phyloP scores from a whole-genome alignment of 306 rosid species.

The Oemleria cerasiformis region DNA sequence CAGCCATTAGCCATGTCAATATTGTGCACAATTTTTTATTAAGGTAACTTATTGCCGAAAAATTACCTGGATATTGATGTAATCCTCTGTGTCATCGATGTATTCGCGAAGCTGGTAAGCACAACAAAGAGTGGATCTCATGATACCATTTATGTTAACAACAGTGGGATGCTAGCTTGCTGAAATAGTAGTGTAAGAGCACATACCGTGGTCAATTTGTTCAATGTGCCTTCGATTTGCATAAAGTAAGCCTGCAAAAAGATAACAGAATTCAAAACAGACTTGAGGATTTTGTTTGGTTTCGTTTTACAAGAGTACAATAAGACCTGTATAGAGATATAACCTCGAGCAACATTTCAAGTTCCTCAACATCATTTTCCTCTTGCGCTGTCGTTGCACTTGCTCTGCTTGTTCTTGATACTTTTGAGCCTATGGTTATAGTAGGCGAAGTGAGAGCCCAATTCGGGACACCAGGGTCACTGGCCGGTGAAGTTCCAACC shows the following conservation, averaged over 20 bases:
- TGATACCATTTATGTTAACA: neutral
- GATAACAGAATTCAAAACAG: conserved; percentile 13
- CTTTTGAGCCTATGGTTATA: conserved; percentile 43
- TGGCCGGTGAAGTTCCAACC: conserved; percentile 41
- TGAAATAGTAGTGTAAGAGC: neutral
- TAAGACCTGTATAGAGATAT: conserved; percentile 5
- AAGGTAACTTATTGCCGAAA: neutral
- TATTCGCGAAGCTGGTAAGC: conserved; percentile 62
- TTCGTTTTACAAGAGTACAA: neutral
- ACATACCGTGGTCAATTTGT: conserved; percentile 70
- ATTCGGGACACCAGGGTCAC: conserved; percentile 40
- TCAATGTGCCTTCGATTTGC: conserved; percentile 71
- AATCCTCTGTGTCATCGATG: conserved; percentile 84
- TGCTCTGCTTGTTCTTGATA: conserved; percentile 54
- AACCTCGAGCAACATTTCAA: conserved; percentile 88
- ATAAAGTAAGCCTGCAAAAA: conserved; percentile 68
- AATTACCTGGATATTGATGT: conserved; percentile 78
- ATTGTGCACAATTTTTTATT: neutral
- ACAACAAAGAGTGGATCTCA: neutral
- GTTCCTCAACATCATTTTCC: conserved; percentile 74
- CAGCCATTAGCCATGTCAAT: neutral
- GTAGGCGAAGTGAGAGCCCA: conserved; percentile 56
- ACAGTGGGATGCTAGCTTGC: neutral
- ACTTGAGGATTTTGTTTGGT: neutral
- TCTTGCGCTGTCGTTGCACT: conserved; percentile 42